These are phyloP conservation scores for Russula emetica DNA, from an alignment of 768 basidiomycete species.

Conservation along the genomic window DNA sequence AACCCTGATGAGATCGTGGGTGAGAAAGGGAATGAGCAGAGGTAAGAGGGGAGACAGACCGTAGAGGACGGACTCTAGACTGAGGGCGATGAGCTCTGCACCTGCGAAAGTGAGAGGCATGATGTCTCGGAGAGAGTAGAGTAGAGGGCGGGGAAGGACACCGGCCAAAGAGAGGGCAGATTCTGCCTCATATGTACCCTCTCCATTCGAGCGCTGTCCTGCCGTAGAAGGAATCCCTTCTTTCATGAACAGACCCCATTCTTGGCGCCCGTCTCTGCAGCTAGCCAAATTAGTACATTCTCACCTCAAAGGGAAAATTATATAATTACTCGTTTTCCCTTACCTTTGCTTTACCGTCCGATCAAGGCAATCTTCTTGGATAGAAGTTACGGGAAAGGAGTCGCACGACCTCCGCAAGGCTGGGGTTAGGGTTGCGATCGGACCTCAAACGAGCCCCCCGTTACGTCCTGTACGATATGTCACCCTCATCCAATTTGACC, in stretches of 20 bases:
- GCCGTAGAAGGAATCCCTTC: neutral
- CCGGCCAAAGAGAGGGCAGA: constrained; percentile 11
- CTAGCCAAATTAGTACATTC: neutral
- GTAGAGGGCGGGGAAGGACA: constrained; percentile 9
- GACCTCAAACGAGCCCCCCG: too few relatives aligned
- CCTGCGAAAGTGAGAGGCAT: constrained; percentile 16
- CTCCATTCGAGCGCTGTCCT: constrained; percentile 2
- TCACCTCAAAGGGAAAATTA: neutral
- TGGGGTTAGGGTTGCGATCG: too few relatives aligned
- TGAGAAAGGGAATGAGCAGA: neutral
- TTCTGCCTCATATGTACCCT: constrained; percentile 23
- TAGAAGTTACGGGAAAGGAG: too few relatives aligned
- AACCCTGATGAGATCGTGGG: neutral
- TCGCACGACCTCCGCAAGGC: too few relatives aligned
- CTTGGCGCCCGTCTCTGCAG: too few relatives aligned
- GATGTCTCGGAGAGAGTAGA: neutral
- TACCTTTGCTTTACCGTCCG: too few relatives aligned
- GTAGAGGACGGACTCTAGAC: constrained; percentile 23
- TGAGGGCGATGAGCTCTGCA: constrained; percentile 19
- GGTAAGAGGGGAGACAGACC: neutral
- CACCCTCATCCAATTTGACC: too few relatives aligned
- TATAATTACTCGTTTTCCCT: too few relatives aligned
- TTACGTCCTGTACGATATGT: too few relatives aligned
- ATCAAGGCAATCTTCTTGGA: too few relatives aligned
- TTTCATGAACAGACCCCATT: too few relatives aligned